phyloP scores from a whole-genome alignment of 2,329 filamentous ascomycete species.

The Talaromyces piceae region DNA sequence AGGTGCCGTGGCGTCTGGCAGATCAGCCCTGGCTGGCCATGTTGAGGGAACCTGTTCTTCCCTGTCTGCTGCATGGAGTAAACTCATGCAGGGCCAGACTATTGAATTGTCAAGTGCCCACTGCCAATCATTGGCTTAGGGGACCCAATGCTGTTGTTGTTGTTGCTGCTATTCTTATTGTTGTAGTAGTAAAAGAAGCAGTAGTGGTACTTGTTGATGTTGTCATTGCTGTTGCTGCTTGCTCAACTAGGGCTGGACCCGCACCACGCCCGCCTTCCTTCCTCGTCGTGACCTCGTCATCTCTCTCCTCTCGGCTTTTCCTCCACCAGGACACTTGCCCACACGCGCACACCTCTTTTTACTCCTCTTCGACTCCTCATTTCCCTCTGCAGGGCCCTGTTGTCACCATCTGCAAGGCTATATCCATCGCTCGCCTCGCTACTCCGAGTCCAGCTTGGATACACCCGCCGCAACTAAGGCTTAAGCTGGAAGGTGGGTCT shows the following conservation, averaged over 20 bases:
- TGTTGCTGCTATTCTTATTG: no score
- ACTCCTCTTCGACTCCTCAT: background rate
- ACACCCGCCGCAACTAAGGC: background rate
- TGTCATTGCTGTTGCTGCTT: background rate
- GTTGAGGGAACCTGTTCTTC: background rate
- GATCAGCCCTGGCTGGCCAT: background rate
- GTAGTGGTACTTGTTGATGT: no score
- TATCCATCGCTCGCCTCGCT: background rate
- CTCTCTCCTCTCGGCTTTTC: background rate
- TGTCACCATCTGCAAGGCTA: constrained; percentile 11
- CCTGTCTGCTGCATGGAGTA: background rate
- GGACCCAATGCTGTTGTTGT: no score
- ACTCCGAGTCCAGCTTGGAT: background rate
- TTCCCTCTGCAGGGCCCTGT: constrained; percentile 3
- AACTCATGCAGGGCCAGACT: background rate
- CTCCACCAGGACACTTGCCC: background rate
- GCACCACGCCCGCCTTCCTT: constrained; percentile 1
- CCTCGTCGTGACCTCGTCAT: background rate
- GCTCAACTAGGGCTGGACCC: background rate
- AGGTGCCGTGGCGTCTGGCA: background rate
- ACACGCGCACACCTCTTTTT: background rate
- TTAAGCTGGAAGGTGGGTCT: background rate
- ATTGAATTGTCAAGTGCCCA: background rate
- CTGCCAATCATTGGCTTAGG: no score
- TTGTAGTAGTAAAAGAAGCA: no score